Base-by-base conservation (phyloP, 768 basidiomycete genomes). In the Russula earlei region DNA sequence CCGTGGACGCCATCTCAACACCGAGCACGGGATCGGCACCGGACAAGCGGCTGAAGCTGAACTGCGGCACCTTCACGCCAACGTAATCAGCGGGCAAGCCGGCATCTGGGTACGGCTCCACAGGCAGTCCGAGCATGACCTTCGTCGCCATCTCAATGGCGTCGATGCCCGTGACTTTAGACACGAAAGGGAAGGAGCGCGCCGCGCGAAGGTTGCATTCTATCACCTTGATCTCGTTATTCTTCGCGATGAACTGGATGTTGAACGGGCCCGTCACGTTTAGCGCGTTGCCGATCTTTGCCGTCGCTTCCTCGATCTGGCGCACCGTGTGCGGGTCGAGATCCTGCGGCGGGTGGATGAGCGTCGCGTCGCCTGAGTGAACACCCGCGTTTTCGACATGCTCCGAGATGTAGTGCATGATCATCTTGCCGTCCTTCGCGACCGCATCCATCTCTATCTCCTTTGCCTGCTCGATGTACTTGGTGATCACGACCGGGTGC, bases 371-470 rank as follows among this genome's bases (percentile, higher is more conserved):
- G 57, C 95, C 95, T 51, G 96, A 99, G 72, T 99, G 95, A 2
- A 99, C 94, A 57, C 96, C 95, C 4, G 95, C 94, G 66, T 97
- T 97, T 74, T 98, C 95, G 65, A 98, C 94, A 69, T 99, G 95
- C 74, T 98, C 96, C 12, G 95, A 98, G 69, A 97, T 93, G 71
- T 92, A 97, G 70, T 99, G 96, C 95, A 99, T 97, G 70, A 97
- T 79, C 82, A 99, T 86, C 76, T 96, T 91, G 20, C 95, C 95
- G 66, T 91, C 91, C 71, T 89, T 89, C 33, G 96, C 96, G 37
- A 99, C 83, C 20, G 96, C 96, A 66, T 99, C 96, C 92, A 99
- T 97, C 76, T 99, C 96, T 63, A 99, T 99, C 73, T 99, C 96
- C 77, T 99, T 98, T 29, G 96, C 96, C 69, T 96, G 91, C 69